Evolutionary conservation across 768 basidiomycete genomes (phyloP), one percentile per base, ranked within the genome.

Genomic region (Collybia sp.): DNA sequence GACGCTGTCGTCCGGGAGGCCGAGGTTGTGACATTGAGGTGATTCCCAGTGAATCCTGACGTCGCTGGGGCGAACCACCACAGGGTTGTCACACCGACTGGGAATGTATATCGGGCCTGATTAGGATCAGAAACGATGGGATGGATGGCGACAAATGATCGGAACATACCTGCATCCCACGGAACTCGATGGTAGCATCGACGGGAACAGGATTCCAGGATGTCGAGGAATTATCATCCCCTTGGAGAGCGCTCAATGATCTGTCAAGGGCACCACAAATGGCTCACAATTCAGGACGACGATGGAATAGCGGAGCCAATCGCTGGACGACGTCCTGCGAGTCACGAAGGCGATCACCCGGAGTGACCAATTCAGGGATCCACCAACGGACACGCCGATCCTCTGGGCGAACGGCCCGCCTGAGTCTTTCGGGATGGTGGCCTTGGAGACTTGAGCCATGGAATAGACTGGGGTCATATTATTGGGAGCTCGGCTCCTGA

Each of bases 401-500:
- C 87, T 75, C 54, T 83, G 70, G 13, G 80, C 87, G 56, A 71
- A 87, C 1, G 84, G 82, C 1, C 87, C 87, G 1, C 77, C 80
- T 1, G 55, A 54, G 42, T 90, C 87, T 40, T 79, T 78, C 0
- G 87, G 87, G 16, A 85, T 68, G 45, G 83, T 74, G 2, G 85
- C 86, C 59, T 85, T 85, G 18, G 83, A 84, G 2, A 80, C 81
- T 44, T 88, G 85, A 1, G 82, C 84, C 79, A 88, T 83, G 0
- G 80, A 63, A 47, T 85, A 88, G 63, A 83, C 80, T 83, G 46
- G 25, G 8, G 25, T 25, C 3, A 25, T 8, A 8, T 25, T 25
- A 25, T 25, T 25, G 8, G n/a, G n/a, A n/a, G n/a, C n/a, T n/a
- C 25, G 25, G 25, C 25, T 25, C 4, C 25, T 25, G 8, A 8